Evolutionary conservation across 2,329 filamentous ascomycete species (phyloP), one percentile per base, ranked within the genome.

Genomic region (Fusarium begoniae): DNA sequence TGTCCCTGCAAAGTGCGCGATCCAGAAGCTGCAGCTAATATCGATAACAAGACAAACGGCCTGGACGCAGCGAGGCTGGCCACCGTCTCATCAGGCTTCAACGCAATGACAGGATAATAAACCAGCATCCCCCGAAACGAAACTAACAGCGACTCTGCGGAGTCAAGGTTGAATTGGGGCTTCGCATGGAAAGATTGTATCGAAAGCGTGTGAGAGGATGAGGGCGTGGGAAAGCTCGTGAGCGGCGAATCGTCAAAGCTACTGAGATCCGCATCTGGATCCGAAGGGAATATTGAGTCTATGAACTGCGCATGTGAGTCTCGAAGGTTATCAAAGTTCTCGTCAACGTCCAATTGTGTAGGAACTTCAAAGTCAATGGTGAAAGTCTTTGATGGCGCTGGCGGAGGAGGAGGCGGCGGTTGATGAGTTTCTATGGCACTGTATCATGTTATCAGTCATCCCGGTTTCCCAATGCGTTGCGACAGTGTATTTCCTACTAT

Each of bases 101-200:
- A 80, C 8, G 81, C 74, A n/a, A 87, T 81, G 68, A 82, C 87
- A 0, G 85, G 88, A 58, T 84, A 86, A 41, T 83, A 80, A 4
- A 76, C 67, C 26, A 87, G 55, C 84, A 86, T 88, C 13, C 73
- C 73, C 1, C 81, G 78, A 66, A 89, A 90, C 0, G 80, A 81
- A 1, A 72, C 70, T 9, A 90, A 80, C 7, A 89, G 79, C 10
- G 82, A 82, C 41, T 83, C 80, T 9, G 88, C 88, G n/a, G 86
- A 88, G 59, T 87, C 84, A 11, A 89, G 83, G 78, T 89, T 89
- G 80, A 89, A 89, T 74, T 85, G 85, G 0, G 87, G 87, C 62
- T 85, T 86, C 22, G 87, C 82, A 17, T 84, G 83, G 9, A 87
- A 75, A 38, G 80, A 82, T 28, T 82, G 80, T 40, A 85, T 79